Percentiles rank a stretch among this genome's conserved stretches.
Conservation (phyloP, 2,329 filamentous ascomycete genomes). For the Epichloe festucae region DNA sequence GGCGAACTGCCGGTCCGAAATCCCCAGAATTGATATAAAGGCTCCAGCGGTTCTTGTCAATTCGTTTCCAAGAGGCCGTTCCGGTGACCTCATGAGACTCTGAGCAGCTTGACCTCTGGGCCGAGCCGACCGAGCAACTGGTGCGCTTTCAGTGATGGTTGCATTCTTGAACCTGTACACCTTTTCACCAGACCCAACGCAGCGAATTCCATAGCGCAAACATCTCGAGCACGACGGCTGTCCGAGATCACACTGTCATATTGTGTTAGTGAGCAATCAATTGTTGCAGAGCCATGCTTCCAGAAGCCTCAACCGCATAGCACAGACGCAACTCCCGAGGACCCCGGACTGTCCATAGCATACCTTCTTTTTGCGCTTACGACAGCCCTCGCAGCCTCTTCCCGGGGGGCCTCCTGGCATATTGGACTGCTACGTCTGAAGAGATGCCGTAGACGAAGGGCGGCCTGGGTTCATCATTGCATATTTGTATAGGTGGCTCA, state of each 20-base stretch:
- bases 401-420: slow-evolving; percentile 1
- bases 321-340: neutral
- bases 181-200: slow-evolving; percentile 3
- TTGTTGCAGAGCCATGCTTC: neutral
- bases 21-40: slow-evolving; percentile 20
- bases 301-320: neutral
- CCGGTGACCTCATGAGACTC: neutral
- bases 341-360: neutral
- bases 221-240: slow-evolving; percentile 6
- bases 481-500: neutral
- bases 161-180: slow-evolving; percentile 5
- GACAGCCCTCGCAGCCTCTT: slow-evolving; percentile 5
- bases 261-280: neutral
- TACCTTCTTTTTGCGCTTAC: slow-evolving; percentile 6
- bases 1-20: slow-evolving; percentile 32
- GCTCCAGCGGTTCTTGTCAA: slow-evolving; percentile 4
- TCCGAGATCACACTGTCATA: slow-evolving; percentile 1
- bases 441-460: neutral
- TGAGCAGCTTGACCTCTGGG: neutral
- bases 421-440: neutral
- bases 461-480: neutral
- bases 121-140: neutral
- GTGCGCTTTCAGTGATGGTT: slow-evolving; percentile 1
- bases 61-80: slow-evolving; percentile 2
- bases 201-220: slow-evolving; percentile 1